Evolutionary conservation across 768 basidiomycete species (phyloP).

Genomic region (Mycena polygramma): DNA sequence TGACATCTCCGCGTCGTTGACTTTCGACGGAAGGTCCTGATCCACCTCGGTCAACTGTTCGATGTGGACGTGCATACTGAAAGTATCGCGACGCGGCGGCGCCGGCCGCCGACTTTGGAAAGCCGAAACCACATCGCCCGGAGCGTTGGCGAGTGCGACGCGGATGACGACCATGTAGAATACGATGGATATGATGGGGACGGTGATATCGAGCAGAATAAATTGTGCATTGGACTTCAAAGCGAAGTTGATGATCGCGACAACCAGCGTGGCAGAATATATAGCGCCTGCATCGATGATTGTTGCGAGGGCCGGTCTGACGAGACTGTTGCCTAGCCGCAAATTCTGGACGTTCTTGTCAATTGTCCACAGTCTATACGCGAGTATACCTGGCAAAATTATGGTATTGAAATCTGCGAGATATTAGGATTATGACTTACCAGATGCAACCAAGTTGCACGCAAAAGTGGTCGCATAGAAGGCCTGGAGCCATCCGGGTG

Average conservation of each 20-base stretch:
- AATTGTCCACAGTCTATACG: constrained; percentile 23
- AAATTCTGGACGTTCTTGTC: constrained; percentile 43
- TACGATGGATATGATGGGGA: constrained; percentile 55
- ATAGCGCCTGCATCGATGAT: constrained; percentile 54
- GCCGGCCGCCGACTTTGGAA: too few relatives aligned
- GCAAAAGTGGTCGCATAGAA: constrained; percentile 48
- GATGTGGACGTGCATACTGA: too few relatives aligned
- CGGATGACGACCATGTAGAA: constrained; percentile 60
- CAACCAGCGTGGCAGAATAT: constrained; percentile 51
- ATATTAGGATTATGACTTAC: constrained; percentile 18
- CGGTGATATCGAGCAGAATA: constrained; percentile 52
- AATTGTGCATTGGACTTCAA: constrained; percentile 47
- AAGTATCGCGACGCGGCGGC: too few relatives aligned
- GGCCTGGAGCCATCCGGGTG: constrained; percentile 49
- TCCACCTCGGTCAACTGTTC: too few relatives aligned
- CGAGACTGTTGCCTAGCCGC: constrained; percentile 33
- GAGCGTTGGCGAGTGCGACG: constrained; percentile 40
- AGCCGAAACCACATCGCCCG: too few relatives aligned
- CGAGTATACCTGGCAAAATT: constrained; percentile 17
- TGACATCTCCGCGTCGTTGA: too few relatives aligned
- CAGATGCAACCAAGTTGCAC: constrained; percentile 51
- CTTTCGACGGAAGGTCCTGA: too few relatives aligned
- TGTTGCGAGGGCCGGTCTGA: constrained; percentile 45
- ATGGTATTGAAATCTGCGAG: background rate
- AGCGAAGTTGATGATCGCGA: constrained; percentile 47